Evolutionary conservation across 805 yeast species (phyloP), one percentile per base, ranked within the genome.

Genomic region (Candida alai): DNA sequence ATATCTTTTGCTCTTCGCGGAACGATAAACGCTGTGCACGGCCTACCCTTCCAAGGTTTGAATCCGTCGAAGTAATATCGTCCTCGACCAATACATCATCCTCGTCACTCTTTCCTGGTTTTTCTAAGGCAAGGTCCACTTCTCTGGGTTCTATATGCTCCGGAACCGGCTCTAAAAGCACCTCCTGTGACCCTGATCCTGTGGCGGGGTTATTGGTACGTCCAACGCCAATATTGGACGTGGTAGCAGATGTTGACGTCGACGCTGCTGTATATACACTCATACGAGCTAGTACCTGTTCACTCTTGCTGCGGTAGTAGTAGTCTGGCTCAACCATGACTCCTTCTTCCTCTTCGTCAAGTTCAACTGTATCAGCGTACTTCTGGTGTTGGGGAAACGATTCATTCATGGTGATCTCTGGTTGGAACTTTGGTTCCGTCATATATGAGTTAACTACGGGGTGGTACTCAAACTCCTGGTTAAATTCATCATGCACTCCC

Each of bases 391-490:
- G n/a, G n/a, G n/a, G n/a, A n/a, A n/a, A n/a, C n/a, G n/a, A n/a
- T 21, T 16, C 23, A 14, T 11, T 26, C 11, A 12, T 17, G 11
- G 8, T 11, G 6, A 30, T 16, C 3, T n/a, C 12, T n/a, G 16
- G 18, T 5, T 6, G 9, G 23, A 9, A 9, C 21, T 17, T 12
- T 11, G 19, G 19, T 3, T 15, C 22, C 13, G 13, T 23, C 11
- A 18, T 14, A 21, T 23, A 19, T 8, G 27, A 17, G 9, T 12
- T 5, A n/a, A 19, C 11, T 4, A 52, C 34, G 2, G 62, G 56
- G 19, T 45, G 42, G 39, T 54, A 56, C 30, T 54, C 62, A 41
- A 56, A 56, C 27, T 52, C 54, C 7, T 25, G 30, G 26, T 45
- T 44, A 17, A 48, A 49, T n/a, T 51, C 54, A 32, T 51, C 56